Evolutionary conservation across 345 rosid species (phyloP), one percentile per base, ranked within the genome.

Genomic region (Nephelium lappaceum): DNA sequence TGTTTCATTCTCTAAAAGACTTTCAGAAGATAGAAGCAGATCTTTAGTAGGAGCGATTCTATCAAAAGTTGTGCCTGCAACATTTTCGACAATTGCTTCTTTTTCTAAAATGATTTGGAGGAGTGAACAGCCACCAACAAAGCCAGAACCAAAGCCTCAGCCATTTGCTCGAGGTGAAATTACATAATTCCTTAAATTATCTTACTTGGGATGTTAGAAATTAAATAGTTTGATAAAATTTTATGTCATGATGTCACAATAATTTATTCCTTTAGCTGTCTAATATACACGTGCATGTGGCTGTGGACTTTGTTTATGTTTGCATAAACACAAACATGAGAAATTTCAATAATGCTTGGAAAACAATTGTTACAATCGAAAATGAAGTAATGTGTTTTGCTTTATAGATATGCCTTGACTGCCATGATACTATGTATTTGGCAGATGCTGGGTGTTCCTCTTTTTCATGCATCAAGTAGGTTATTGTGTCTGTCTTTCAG

Each of bases 41-140:
- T 96, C 98, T 67, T 82, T 96, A 66, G 97, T 96, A 27, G 97
- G 99, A 74, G 97, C 97, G 57, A 84, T 96, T 84, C 87, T 96
- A 45, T 96, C 99, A 69, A 96, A 91, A 81, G 98, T 96, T 76
- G 92, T 96, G 72, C 99, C 99, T 75, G 98, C 89, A 23, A 90
- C 99, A 62, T 89, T 91, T 75, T 94, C 98, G 58, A 93, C 99
- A n/a, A 93, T 96, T 74, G 88, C 95, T 81, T 92, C 97, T 67
- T 83, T 96, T 71, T 91, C 98, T 19, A 94, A 93, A 83, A 91
- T 91, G 91, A 87, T 96, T 74, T 96, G 99, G 97, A 86, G 95
- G 77, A 89, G 97, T 75, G 94, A 92, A 43, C 87, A 82, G 78
- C 80, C 88, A 7, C 79, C 95, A 42, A 79, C 81, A 49, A 86